Conservation (phyloP, 139 green algal species). For the Edaphochlamys debaryana region DNA sequence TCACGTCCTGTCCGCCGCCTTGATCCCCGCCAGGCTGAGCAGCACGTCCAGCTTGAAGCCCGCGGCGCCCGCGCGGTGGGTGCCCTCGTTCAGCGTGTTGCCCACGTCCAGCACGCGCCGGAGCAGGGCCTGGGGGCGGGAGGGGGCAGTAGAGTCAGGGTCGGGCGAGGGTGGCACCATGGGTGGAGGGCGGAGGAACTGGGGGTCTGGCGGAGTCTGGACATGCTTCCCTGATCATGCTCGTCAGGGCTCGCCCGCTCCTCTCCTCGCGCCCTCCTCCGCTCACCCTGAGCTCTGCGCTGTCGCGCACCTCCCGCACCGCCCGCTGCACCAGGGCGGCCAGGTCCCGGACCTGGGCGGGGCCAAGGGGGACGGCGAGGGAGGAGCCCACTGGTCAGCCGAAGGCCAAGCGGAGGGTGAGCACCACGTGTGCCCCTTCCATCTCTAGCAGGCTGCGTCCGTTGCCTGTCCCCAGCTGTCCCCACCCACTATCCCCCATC, state of each 20-base stretch:
- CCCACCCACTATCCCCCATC: too few species aligned
- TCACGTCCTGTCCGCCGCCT: constrained; percentile 39
- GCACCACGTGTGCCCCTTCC: too few species aligned
- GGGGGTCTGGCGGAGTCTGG: too few species aligned
- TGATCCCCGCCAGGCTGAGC: constrained; percentile 65
- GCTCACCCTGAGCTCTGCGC: neutral
- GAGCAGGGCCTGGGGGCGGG: constrained; percentile 26
- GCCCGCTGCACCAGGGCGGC: neutral
- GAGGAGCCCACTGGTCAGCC: too few species aligned
- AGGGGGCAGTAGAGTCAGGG: neutral
- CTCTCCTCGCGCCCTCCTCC: neutral
- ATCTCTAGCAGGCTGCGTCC: too few species aligned
- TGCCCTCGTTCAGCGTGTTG: constrained; percentile 57
- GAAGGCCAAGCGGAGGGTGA: too few species aligned
- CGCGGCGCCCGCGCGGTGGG: constrained; percentile 8
- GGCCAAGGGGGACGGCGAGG: neutral
- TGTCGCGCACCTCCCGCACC: neutral
- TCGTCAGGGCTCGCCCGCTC: too few species aligned
- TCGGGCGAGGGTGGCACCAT: neutral
- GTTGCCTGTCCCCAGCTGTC: too few species aligned
- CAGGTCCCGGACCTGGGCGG: constrained; percentile 23
- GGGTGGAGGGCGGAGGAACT: too few species aligned
- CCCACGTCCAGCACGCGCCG: constrained; percentile 39
- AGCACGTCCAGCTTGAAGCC: constrained; percentile 73
- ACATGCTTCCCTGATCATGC: too few species aligned